Base-by-base conservation (phyloP, 2,329 filamentous ascomycete genomes). In the Xylaria sp. region DNA sequence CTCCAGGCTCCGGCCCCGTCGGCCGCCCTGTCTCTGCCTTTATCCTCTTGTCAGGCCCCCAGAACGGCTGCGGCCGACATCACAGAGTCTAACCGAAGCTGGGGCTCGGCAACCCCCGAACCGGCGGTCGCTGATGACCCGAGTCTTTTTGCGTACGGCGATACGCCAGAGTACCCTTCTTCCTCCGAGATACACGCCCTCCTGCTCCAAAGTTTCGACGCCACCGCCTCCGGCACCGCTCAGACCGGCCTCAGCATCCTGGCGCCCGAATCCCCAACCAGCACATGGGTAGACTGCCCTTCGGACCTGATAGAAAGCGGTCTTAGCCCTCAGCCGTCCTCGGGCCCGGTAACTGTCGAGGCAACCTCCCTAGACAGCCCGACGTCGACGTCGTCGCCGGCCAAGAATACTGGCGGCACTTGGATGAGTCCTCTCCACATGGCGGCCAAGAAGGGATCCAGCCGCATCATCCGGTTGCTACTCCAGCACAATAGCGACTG, bases 361-460 rank as follows among this genome's bases (percentile, higher is more conserved):
- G 45, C 48, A 6, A 14, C 11, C 7, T 30, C 42, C 6, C 14
- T 7, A 50, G 32, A n/a, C n/a, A n/a, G 47, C 47, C 57, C 45
- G 14, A 24, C 17, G 7, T 34, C 45, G 36, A 21, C 12, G 27
- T 21, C 56, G 42, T 19, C 27, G 39, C 2, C 3, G 17, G n/a
- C n/a, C n/a, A 27, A 48, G 24, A 48, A 7, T 39, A 19, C 19
- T 45, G 14, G 59, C 17, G 70, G 68, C n/a, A n/a, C n/a, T 17
- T 75, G 73, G 73, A 61, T 68, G 1, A 71, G 66, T 39, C 61
- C 71, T 4, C 65, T 75, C 1, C 74, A 75, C 65, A 71, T 75
- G 3, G 74, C 74, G 0, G 73, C 72, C 11, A 65, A 64, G 32
- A 73, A 69, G 30, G 73, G 73, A 11, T 59, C 69, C 32, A 60